Evolutionary conservation across 306 rosid species (phyloP).

Genomic region (Cucurbita argyrosperma): DNA sequence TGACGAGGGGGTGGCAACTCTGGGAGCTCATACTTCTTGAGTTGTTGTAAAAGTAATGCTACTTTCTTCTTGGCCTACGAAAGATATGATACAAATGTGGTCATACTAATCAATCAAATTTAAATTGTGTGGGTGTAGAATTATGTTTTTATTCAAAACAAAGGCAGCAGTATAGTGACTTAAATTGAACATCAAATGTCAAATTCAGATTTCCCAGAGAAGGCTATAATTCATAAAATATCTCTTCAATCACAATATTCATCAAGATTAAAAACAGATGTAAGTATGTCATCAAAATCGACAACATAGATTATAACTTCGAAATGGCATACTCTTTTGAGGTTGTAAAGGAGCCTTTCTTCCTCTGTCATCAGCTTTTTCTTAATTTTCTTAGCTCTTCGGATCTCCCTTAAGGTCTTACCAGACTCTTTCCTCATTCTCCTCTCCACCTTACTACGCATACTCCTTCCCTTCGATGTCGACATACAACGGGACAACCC

Average conservation of each 20-base stretch:
- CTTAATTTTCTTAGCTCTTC: conserved; percentile 69
- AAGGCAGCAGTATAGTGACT: not conserved
- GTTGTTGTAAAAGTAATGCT: conserved; percentile 79
- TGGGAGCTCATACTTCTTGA: conserved; percentile 88
- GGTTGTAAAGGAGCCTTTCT: conserved; percentile 79
- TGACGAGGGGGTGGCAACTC: conserved; percentile 80
- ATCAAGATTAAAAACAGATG: not conserved
- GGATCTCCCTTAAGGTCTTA: conserved; percentile 72
- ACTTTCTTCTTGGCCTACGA: conserved; percentile 94
- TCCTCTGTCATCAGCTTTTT: conserved; percentile 93
- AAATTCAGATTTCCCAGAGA: not conserved
- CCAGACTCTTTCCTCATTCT: conserved; percentile 89
- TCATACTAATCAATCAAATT: not conserved
- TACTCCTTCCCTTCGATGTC: conserved; percentile 66
- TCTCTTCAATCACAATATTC: not conserved
- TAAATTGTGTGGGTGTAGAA: no score
- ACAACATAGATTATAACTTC: not conserved
- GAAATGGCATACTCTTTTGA: conserved; percentile 58
- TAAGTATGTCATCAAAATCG: not conserved
- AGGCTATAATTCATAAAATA: not conserved
- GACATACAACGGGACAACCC: conserved; percentile 55
- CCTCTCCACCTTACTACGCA: conserved; percentile 87
- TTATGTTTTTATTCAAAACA: not conserved
- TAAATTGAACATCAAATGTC: not conserved
- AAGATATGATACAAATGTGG: conserved; percentile 1